Evolutionary conservation across 768 basidiomycete genomes (phyloP).

Genomic region (Termitomyces sp.): DNA sequence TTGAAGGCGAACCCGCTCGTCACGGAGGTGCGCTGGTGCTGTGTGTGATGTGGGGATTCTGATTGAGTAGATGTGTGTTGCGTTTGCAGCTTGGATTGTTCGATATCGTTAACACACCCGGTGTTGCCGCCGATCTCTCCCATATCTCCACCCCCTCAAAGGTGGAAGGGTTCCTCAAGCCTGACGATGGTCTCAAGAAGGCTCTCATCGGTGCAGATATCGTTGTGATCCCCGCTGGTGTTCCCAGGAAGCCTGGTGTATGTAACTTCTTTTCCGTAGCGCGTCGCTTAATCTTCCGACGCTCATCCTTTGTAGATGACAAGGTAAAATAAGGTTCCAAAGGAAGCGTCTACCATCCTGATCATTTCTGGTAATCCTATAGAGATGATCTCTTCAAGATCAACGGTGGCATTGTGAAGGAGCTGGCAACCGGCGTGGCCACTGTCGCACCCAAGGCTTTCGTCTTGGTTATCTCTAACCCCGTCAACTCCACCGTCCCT

Average conservation of each 20-base stretch:
- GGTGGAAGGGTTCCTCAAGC: constrained; percentile 74
- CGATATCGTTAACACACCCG: constrained; percentile 98
- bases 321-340: constrained; percentile 30
- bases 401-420: constrained; percentile 95
- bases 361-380: constrained; percentile 9
- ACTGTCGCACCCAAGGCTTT: constrained; percentile 81
- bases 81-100: constrained; percentile 70
- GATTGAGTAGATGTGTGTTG: background rate
- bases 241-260: constrained; percentile 92
- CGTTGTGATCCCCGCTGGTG: constrained; percentile 94
- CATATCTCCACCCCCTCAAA: constrained; percentile 90
- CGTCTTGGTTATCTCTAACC: constrained; percentile 96
- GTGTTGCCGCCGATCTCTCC: constrained; percentile 91
- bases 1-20: constrained; percentile 82
- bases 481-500: constrained; percentile 98
- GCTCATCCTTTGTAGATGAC: constrained; percentile 38
- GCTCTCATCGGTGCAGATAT: constrained; percentile 81
- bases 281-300: constrained; percentile 5
- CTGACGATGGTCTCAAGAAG: constrained; percentile 79
- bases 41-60: background rate
- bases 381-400: constrained; percentile 99
- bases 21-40: constrained; percentile 51
- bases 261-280: constrained; percentile 25
- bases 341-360: constrained; percentile 3
- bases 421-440: constrained; percentile 89